These are phyloP conservation scores for Fistulinella staudtii DNA, from an alignment of 1,284 basidiomycete species.

Conservation along the genomic window DNA sequence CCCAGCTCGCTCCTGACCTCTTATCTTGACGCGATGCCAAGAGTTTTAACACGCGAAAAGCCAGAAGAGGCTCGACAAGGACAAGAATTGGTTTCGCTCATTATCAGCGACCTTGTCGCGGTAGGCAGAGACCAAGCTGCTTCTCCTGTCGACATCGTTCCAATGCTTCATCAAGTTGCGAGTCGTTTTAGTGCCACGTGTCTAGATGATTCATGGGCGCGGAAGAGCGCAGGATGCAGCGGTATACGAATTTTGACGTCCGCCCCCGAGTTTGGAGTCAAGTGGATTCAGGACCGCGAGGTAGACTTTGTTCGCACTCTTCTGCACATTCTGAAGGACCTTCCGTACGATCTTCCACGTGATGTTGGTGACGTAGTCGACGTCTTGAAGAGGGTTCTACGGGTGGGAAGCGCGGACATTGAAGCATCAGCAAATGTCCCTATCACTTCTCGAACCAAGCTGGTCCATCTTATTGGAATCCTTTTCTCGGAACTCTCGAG, in stretches of 20 bases:
- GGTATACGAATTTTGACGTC: constrained; percentile 79
- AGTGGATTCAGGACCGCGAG: constrained; percentile 87
- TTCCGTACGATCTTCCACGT: constrained; percentile 85
- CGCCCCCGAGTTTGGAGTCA: constrained; percentile 67
- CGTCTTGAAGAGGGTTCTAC: constrained; percentile 75
- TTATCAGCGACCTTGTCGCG: constrained; percentile 68
- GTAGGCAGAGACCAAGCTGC: constrained; percentile 47
- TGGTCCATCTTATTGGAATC: constrained; percentile 72
- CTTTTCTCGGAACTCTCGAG: constrained; percentile 90
- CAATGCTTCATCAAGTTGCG: constrained; percentile 74
- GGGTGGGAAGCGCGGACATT: constrained; percentile 59
- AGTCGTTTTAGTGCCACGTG: constrained; percentile 81
- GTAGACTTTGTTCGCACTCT: constrained; percentile 90
- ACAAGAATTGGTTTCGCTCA: constrained; percentile 52
- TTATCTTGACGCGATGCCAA: constrained; percentile 75
- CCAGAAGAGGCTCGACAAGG: constrained; percentile 57
- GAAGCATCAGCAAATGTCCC: constrained; percentile 42
- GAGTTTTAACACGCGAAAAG: constrained; percentile 65
- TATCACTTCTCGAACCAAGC: constrained; percentile 47
- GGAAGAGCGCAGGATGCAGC: constrained; percentile 82
- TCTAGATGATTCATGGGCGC: constrained; percentile 84
- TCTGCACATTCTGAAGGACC: constrained; percentile 93
- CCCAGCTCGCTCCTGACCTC: constrained; percentile 62
- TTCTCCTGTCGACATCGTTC: constrained; percentile 52
- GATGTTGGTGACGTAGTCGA: constrained; percentile 80